Evolutionary conservation across 176 grass and related monocot species (phyloP), one percentile per base, ranked within the genome.

Genomic region (Musa itinerans): DNA sequence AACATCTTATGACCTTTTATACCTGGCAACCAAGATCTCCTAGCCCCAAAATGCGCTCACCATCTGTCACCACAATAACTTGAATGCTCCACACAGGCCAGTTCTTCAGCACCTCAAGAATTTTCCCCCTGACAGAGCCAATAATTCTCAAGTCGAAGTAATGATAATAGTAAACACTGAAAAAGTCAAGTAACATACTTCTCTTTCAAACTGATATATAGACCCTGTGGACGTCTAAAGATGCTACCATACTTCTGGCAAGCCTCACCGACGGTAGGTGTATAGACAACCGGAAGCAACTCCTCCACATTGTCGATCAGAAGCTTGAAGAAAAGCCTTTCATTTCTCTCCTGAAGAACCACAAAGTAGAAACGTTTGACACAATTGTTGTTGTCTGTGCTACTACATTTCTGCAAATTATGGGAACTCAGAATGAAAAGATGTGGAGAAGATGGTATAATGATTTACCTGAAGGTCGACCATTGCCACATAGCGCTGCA

Each of bases 211-310:
- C 88, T 99, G 81, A 99, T 79, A 83, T 99, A 99, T 65, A 99
- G 80, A 75, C 96, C 96, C 83, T 99, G 96, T 12, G 96, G 96
- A 12, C 63, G 83, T 68, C 84, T 77, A 71, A 94, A 95, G 69
- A 99, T 99, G 83, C 80, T 94, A 9, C 96, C 96, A 85, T 99
- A 99, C 65, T 99, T 99, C 86, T 99, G 91, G 85, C 96, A 99
- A 22, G 96, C 96, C 79, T 99, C 96, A 26, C 96, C 96, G 11
- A 99, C 96, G 59, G 91, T 95, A 20, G 96, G 96, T 73, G 96
- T 99, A 79, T 99, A 99, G 64, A 99, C 91, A 73, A 89, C 86
- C 55, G 96, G 96, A 65, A 99, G 86, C 61, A 99, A 76, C 78
- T 99, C 96, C 86, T 89, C 96, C 61, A 99, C 96, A 79, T 99